Evolutionary conservation across 768 basidiomycete genomes (phyloP).

Genomic region (Suillus subalutaceus): DNA sequence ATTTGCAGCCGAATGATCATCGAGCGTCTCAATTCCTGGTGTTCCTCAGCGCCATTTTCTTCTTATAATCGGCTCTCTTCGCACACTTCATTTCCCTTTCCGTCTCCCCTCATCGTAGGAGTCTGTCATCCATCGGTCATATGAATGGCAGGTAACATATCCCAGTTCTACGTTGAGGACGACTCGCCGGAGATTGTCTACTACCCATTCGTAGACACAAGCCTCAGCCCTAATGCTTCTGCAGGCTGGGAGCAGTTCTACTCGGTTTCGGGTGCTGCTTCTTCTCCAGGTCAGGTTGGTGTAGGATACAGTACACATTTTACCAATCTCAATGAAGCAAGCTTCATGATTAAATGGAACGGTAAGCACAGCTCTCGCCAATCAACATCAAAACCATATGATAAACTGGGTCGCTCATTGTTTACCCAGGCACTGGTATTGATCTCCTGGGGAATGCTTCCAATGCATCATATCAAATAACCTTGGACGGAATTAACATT

Average conservation of each 20-base stretch:
- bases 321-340: conserved; percentile 62
- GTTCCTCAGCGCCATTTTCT: conserved; percentile 12
- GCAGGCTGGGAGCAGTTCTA: conserved; percentile 76
- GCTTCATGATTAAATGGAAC: conserved; percentile 58
- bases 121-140: conserved; percentile 19
- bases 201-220: conserved; percentile 59
- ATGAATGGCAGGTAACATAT: conserved; percentile 33
- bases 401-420: neutral
- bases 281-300: conserved; percentile 45
- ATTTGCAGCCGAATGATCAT: conserved; percentile 17
- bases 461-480: conserved; percentile 47
- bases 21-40: conserved; percentile 21
- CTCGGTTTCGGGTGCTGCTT: conserved; percentile 50
- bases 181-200: conserved; percentile 67
- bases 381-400: conserved; percentile 9
- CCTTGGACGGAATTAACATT: conserved; percentile 50
- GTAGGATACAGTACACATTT: conserved; percentile 62
- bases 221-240: conserved; percentile 48
- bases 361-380: conserved; percentile 44
- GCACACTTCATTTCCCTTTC: conserved; percentile 11
- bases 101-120: conserved; percentile 35
- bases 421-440: conserved; percentile 61
- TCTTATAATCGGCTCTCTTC: conserved; percentile 13
- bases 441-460: conserved; percentile 56
- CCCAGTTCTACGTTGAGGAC: conserved; percentile 58